These are phyloP conservation scores for Cercospora zeae-maydis DNA, from an alignment of 2,329 filamentous ascomycete genomes.

Conservation along the genomic window DNA sequence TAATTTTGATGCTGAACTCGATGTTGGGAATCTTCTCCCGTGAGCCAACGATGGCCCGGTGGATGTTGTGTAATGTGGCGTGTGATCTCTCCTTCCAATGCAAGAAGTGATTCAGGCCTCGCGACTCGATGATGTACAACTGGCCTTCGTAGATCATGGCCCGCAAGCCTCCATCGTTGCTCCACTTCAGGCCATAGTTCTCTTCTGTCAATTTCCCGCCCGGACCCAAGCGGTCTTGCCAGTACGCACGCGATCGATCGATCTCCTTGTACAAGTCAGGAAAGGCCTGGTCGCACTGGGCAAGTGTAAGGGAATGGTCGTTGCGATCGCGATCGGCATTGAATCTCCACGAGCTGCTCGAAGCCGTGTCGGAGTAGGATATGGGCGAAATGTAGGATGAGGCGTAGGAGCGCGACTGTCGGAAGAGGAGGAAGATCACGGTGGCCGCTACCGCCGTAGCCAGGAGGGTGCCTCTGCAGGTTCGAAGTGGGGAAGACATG, in stretches of 20 bases:
- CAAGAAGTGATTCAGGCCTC: conserved; percentile 32
- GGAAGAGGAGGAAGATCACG: conserved; percentile 2
- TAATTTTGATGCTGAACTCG: conserved; percentile 50
- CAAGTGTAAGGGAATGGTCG: conserved; percentile 32
- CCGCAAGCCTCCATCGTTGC: conserved; percentile 34
- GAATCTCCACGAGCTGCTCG: conserved; percentile 10
- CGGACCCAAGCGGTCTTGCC: conserved; percentile 22
- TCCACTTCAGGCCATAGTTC: conserved; percentile 33
- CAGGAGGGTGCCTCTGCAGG: conserved; percentile 6
- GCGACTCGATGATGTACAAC: conserved; percentile 38
- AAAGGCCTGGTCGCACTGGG: conserved; percentile 34
- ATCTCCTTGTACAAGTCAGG: conserved; percentile 36
- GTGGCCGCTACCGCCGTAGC: neutral
- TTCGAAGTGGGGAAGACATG: conserved; percentile 3
- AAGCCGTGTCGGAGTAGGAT: conserved; percentile 1
- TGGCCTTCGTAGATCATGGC: conserved; percentile 39
- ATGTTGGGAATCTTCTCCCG: conserved; percentile 45
- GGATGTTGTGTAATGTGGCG: conserved; percentile 47
- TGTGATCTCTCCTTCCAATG: conserved; percentile 33
- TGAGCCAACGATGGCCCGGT: conserved; percentile 48
- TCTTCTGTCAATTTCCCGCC: conserved; percentile 28
- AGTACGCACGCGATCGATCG: conserved; percentile 31
- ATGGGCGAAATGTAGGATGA: neutral
- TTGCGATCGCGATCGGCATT: conserved; percentile 30
- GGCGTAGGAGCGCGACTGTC: conserved; percentile 1